Percentiles rank a stretch among this genome's conserved stretches.
phyloP scores from a whole-genome alignment of 768 basidiomycete genomes.

The Lyophyllum atratum region DNA sequence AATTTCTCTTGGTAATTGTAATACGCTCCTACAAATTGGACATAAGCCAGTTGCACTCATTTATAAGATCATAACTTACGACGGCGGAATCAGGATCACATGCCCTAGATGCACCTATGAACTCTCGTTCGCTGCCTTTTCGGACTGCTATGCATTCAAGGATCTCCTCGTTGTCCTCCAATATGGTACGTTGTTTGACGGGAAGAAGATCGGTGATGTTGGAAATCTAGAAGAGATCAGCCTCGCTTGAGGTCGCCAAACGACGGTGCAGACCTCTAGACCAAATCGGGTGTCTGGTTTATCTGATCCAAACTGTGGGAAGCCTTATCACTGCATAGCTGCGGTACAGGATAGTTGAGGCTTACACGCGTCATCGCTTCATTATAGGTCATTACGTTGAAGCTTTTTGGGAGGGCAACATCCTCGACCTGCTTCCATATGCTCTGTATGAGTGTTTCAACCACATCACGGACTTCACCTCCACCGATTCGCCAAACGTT shows the following conservation, averaged over 20 bases:
- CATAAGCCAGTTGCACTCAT: conserved; percentile 14
- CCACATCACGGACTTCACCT: conserved; percentile 72
- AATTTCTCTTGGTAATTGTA: conserved; percentile 46
- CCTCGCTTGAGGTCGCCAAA: conserved; percentile 13
- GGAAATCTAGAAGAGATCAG: conserved; percentile 39
- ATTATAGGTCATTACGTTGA: conserved; percentile 84
- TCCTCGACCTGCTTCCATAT: conserved; percentile 78
- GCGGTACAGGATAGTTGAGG: conserved; percentile 2
- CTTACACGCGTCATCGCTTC: conserved; percentile 89
- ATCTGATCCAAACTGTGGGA: conserved; percentile 82
- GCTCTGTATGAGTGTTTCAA: conserved; percentile 71
- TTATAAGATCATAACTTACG: conserved; percentile 24
- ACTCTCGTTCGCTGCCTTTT: conserved; percentile 37
- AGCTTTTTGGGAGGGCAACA: conserved; percentile 57
- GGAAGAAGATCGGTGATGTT: conserved; percentile 42
- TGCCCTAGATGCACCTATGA: conserved; percentile 42
- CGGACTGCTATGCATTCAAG: conserved; percentile 51
- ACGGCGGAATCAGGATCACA: conserved; percentile 28
- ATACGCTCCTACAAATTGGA: conserved; percentile 46
- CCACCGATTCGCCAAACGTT: conserved; percentile 86
- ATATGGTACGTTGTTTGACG: conserved; percentile 25
- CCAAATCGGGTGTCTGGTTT: conserved; percentile 92
- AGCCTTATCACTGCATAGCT: conserved; percentile 7
- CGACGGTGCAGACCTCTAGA: conserved; percentile 62
- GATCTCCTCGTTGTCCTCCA: conserved; percentile 32